Conservation (phyloP, 345 rosid species). For the Hibiscus tridactylites region DNA sequence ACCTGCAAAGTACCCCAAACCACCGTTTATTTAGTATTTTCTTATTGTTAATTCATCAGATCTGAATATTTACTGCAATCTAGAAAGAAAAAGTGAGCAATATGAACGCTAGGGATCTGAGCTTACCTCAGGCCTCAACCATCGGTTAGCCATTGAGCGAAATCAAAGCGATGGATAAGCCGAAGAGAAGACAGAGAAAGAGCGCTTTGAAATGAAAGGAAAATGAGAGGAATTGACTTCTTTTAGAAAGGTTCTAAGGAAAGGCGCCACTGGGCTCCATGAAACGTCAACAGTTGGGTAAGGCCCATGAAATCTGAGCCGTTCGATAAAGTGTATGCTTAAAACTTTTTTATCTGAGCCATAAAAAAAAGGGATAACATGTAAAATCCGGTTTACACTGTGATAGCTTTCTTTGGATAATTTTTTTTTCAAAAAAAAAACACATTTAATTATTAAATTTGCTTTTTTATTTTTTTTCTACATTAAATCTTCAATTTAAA, state of each 20-base stretch:
- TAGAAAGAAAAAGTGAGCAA: neutral
- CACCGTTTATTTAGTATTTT: neutral
- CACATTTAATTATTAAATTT: too few species aligned
- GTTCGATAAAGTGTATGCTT: too few species aligned
- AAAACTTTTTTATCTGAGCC: too few species aligned
- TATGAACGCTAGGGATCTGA: neutral
- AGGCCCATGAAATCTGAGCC: too few species aligned
- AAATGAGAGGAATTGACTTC: neutral
- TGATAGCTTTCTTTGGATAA: too few species aligned
- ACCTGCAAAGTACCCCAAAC: slow-evolving; percentile 33
- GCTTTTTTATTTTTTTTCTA: too few species aligned
- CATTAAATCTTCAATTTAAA: too few species aligned
- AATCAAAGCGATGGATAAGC: neutral
- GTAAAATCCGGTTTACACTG: too few species aligned
- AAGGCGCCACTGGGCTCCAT: too few species aligned
- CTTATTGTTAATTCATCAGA: slow-evolving; percentile 8
- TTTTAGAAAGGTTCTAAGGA: neutral
- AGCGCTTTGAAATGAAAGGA: neutral
- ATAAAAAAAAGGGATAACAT: too few species aligned
- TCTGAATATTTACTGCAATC: neutral
- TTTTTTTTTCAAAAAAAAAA: too few species aligned
- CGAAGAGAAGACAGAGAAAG: neutral
- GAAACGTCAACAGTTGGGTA: too few species aligned
- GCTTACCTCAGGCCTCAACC: slow-evolving; percentile 78
- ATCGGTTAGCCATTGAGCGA: slow-evolving; percentile 45